Base-by-base conservation (phyloP, 164 flowering plant species). In the Kingdonia uniflora region DNA sequence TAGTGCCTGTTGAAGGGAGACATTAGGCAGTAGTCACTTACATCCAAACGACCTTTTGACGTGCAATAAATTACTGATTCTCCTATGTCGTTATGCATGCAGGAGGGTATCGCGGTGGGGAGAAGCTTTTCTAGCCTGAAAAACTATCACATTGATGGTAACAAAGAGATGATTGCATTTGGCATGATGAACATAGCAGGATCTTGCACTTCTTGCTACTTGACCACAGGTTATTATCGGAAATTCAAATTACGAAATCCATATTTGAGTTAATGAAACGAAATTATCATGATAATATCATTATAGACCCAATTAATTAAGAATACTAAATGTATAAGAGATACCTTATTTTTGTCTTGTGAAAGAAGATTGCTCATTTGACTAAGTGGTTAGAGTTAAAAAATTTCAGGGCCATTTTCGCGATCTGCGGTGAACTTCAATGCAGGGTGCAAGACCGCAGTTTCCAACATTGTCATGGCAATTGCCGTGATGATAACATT, bases 71-170 rank as follows among this genome's bases (percentile, higher is more conserved):
- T 29, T 29, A 29, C 35, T 3, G 35, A 29, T 3, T 29, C 8
- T 29, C 8, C 35, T 29, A 29, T 29, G 35, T 4, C 8, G 6
- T 29, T 3, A 29, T 29, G 35, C 81, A 29, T 29, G 35, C 81
- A 87, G 94, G 96, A 87, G 71, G 96, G 90, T 43, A 74, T 87
- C 41, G 94, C 94, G 24, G 96, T 81, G 0, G 94, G 94, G 2
- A 70, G 96, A 73, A 84, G 94, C 59, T 87, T 87, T 51, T 80
- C 94, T 20, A 84, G 80, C 82, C 77, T 73, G 62, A 87, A 87
- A 64, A 77, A 84, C 55, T 87, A 87, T 65, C 73, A 82, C 60
- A 84, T 87, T 19, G 94, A 87, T 68, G 92, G 92, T 1, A 87
- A 85, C 80, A 84, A 87, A 71, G 96, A 87, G 68, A 87, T 84